Evolutionary conservation across 2,329 filamentous ascomycete species (phyloP), one percentile per base, ranked within the genome.

Genomic region (Colletotrichum lini): DNA sequence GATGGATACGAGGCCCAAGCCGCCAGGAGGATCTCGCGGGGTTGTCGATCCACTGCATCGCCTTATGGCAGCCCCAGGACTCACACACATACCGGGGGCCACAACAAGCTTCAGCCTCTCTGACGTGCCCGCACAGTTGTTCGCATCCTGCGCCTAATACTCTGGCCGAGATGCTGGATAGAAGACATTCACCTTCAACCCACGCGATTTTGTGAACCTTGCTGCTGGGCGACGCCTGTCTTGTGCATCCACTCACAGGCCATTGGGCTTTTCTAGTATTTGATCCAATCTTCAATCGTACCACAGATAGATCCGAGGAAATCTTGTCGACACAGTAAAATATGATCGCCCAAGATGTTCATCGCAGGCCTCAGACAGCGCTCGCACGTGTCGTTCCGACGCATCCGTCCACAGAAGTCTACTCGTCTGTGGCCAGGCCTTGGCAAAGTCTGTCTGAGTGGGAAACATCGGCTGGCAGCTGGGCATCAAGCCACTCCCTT

Each of bases 1-100:
- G n/a, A 69, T 69, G 60, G 38, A 65, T 69, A 65, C 60, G 66
- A 69, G 53, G 9, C 16, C n/a, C 45, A 49, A 6, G 45, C n/a
- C n/a, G 18, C 52, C 60, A 21, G 50, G 42, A 30, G 58, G 44
- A 44, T 42, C n/a, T 52, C 35, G 65, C 59, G 65, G 65, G 65
- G 65, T 65, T 58, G n/a, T 44, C 3, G 4, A 30, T 30, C 26
- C 60, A 38, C 38, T 45, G 26, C 66, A 58, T 64, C 23, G 12
- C 45, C 23, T 69, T 38, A 26, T 65, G 21, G 58, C 65, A 30
- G 26, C 18, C 56, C 54, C 40, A 38, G 23, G 30, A n/a, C 60
- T 50, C 13, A 65, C 53, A 35, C 23, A 58, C 16, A 9, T 59
- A 26, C 30, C 23, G 23, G 16, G 45, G 53, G 35, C 59, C 30